Percentiles rank a stretch among this genome's conserved stretches.
Conservation (phyloP, 2,329 filamentous ascomycete species). For the Microcyclospora tardicrescens region DNA sequence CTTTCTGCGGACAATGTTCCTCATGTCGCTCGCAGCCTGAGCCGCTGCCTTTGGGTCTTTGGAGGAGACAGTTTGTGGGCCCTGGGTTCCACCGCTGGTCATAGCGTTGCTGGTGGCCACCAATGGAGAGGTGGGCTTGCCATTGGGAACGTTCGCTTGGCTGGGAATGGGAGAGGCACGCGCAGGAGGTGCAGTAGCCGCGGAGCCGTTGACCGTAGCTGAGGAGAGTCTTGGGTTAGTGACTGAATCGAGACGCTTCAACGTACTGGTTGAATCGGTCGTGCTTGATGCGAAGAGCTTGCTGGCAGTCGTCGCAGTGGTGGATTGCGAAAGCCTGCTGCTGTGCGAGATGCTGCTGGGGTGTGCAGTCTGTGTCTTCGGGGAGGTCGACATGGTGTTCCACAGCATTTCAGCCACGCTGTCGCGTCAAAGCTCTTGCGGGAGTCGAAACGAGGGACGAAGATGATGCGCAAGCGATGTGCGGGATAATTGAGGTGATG, state of each 20-base stretch:
- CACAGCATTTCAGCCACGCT: constrained; percentile 4
- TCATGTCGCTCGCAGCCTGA: constrained; percentile 44
- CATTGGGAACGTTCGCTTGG: constrained; percentile 30
- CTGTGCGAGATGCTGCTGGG: constrained; percentile 6
- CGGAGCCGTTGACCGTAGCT: constrained; percentile 33
- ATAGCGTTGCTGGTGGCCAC: constrained; percentile 47
- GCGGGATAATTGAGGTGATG: constrained; percentile 6
- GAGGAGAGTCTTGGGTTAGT: constrained; percentile 10
- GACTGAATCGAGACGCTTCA: constrained; percentile 4
- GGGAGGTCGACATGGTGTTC: constrained; percentile 10
- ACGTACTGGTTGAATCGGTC: constrained; percentile 10
- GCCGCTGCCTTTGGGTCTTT: constrained; percentile 49
- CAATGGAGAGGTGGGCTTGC: constrained; percentile 41
- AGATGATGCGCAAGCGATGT: constrained; percentile 3
- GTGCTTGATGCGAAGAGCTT: constrained; percentile 12
- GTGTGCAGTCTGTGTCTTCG: constrained; percentile 4
- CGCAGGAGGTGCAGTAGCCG: constrained; percentile 28
- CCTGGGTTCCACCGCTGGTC: constrained; percentile 34
- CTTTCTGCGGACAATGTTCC: constrained; percentile 96
- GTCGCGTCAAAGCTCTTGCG: constrained; percentile 6
- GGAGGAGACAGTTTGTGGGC: constrained; percentile 48
- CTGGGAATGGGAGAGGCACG: constrained; percentile 34
- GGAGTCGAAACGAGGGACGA: constrained; percentile 5
- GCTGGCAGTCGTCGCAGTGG: constrained; percentile 10
- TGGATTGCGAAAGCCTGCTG: constrained; percentile 4